Evolutionary conservation across 768 basidiomycete genomes (phyloP), one percentile per base, ranked within the genome.

Genomic region (Kondoa malvinella): DNA sequence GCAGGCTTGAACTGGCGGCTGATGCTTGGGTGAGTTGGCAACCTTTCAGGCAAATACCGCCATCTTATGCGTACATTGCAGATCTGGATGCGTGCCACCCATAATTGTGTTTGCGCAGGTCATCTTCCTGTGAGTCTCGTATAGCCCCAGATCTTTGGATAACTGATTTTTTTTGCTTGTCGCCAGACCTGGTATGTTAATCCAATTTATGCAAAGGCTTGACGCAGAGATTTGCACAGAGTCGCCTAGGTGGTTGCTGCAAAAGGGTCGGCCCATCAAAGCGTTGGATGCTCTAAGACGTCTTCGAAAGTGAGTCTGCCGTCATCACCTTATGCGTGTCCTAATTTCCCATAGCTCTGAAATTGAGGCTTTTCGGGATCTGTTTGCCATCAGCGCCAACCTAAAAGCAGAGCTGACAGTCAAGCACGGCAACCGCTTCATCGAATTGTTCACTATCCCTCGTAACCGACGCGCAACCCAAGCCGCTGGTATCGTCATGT

Each of bases 111-210:
- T 61, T 27, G 29, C 50, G 14, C 67, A 68, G 62, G 67, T 56
- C 80, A 82, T 57, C 75, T 84, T 50, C 76, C 77, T 0, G 65
- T 81, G 69, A 78, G 80, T 3, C 80, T 84, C 72, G 80, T n/a
- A n/a, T n/a, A n/a, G n/a, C n/a, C n/a, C n/a, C n/a, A n/a, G n/a
- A n/a, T n/a, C n/a, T n/a, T n/a, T n/a, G n/a, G n/a, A n/a, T n/a
- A n/a, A n/a, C n/a, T n/a, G n/a, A n/a, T n/a, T n/a, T n/a, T n/a
- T n/a, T n/a, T n/a, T n/a, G n/a, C n/a, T n/a, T n/a, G n/a, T n/a
- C n/a, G n/a, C n/a, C n/a, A n/a, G n/a, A n/a, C n/a, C n/a, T n/a
- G n/a, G n/a, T n/a, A n/a, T n/a, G n/a, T n/a, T n/a, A n/a, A n/a
- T n/a, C n/a, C n/a, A n/a, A n/a, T n/a, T n/a, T n/a, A n/a, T n/a